Evolutionary conservation across 257 asterid species (phyloP), one percentile per base, ranked within the genome.

Genomic region (Paulownia fortunei): DNA sequence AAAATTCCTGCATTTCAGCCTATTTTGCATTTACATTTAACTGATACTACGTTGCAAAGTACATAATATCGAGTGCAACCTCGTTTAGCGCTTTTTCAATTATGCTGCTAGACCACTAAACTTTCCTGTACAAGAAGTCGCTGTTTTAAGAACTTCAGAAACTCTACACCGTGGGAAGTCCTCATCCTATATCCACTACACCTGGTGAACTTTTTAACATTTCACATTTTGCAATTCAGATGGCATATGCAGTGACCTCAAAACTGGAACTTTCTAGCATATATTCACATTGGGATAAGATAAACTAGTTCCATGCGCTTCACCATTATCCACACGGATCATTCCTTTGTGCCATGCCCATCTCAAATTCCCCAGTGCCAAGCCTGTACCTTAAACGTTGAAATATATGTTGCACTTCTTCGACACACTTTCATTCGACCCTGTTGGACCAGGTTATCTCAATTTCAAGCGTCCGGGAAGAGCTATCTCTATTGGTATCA

Each of bases 371-470:
- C 51, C 54, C 34, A 21, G 74, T 46, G 73, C 41, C 69, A 27
- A 69, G 79, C 60, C 12, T 26, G 73, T 69, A 79, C 82, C 69
- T 41, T 44, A 10, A 63, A 26, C 19, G 58, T 7, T 70, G 26
- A 56, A 69, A 68, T 32, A 18, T 49, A 54, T 59, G 76, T 80
- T 51, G 80, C 18, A 60, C 51, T 65, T 61, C 41, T 39, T 79
- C 82, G 79, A 82, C 69, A 21, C 78, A 42, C 82, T 79, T 77
- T 83, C 85, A 41, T 58, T 80, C 52, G 80, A 79, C 62, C 84
- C 82, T 76, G 65, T 85, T 91, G 55, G 96, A 91, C 98, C 98
- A 93, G 64, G 86, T 83, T 81, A 93, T 87, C 86, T 88, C 96
- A 24, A 91, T 74, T 83, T 91, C 98, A 46, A 93, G 82, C 0